Evolutionary conservation across 2,329 filamentous ascomycete species (phyloP).

Genomic region (Cladosporium austrohemisphaericum): DNA sequence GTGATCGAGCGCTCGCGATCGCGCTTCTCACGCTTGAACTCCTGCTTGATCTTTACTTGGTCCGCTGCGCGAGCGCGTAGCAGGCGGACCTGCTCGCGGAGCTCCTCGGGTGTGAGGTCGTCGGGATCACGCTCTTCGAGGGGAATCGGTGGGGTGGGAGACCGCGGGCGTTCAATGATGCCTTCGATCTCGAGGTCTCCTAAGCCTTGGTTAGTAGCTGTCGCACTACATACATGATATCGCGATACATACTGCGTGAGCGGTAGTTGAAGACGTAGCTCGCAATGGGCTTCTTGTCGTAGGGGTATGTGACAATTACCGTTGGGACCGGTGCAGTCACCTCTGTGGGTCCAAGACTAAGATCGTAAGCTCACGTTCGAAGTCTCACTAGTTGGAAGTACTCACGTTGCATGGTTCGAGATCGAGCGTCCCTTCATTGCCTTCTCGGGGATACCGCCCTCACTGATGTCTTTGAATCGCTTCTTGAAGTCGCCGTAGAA

Average conservation of each 20-base stretch:
- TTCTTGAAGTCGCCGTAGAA: neutral
- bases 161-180: conserved; percentile 26
- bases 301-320: conserved; percentile 15
- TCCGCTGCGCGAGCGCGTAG: conserved; percentile 16
- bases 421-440: conserved; percentile 28
- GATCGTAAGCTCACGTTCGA: neutral
- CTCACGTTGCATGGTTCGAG: conserved; percentile 24
- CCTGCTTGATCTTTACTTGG: conserved; percentile 12
- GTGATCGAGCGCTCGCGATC: conserved; percentile 17
- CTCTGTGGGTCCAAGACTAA: neutral
- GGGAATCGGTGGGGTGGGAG: conserved; percentile 18
- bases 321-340: rapidly evolving
- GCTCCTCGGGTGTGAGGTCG: conserved; percentile 23
- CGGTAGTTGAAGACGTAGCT: conserved; percentile 27
- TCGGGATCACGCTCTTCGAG: conserved; percentile 28
- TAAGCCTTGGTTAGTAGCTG: conserved; percentile 9
- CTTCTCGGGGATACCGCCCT: conserved; percentile 23
- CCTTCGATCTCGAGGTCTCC: conserved; percentile 29
- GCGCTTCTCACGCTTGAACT: conserved; percentile 20
- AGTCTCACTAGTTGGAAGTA: neutral
- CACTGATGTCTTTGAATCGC: neutral
- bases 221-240: neutral
- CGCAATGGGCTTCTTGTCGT: conserved; percentile 21
- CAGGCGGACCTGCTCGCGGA: conserved; percentile 20
- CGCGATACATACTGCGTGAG: conserved; percentile 22